A percentile compares a stretch with the other conserved stretches of the same genome.
phyloP scores from a whole-genome alignment of 1,284 basidiomycete genomes.

The Trichosporon sp. region DNA sequence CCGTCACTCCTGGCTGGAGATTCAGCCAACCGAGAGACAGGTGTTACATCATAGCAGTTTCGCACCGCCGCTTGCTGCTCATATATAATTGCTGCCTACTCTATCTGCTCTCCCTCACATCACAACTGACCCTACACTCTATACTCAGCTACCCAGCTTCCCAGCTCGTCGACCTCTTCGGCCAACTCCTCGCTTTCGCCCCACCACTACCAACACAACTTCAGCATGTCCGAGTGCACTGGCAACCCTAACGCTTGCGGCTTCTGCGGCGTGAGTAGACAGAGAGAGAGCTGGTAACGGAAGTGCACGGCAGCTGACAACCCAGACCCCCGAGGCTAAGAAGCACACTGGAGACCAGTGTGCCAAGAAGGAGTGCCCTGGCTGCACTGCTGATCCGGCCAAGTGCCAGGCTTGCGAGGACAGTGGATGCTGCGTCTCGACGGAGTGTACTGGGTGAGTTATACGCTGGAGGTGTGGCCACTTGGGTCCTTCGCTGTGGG shows the following conservation, averaged over 20 bases:
- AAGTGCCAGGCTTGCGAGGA: slow-evolving; percentile 38
- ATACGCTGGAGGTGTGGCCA: too few species aligned
- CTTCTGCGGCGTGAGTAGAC: slow-evolving; percentile 40
- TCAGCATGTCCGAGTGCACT: slow-evolving; percentile 30
- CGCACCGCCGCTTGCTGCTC: too few species aligned
- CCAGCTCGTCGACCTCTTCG: too few species aligned
- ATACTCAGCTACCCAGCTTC: not conserved
- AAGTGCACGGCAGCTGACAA: too few species aligned
- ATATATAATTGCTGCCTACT: not conserved
- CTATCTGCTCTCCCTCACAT: not conserved
- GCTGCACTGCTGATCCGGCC: slow-evolving; percentile 38
- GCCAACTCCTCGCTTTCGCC: not conserved
- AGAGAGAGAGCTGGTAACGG: too few species aligned
- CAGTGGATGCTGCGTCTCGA: slow-evolving; percentile 39
- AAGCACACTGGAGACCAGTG: slow-evolving; percentile 24
- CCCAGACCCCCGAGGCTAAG: not conserved
- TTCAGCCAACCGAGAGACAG: not conserved
- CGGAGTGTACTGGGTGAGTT: slow-evolving; percentile 43
- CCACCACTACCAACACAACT: not conserved
- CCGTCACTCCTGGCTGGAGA: too few species aligned
- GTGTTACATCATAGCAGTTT: not conserved
- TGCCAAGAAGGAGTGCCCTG: slow-evolving; percentile 38
- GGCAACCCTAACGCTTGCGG: slow-evolving; percentile 41
- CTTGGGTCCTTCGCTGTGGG: too few species aligned
- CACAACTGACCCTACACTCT: not conserved